Conservation (phyloP, 2,329 filamentous ascomycete genomes). For the Elsinoe fawcettii region DNA sequence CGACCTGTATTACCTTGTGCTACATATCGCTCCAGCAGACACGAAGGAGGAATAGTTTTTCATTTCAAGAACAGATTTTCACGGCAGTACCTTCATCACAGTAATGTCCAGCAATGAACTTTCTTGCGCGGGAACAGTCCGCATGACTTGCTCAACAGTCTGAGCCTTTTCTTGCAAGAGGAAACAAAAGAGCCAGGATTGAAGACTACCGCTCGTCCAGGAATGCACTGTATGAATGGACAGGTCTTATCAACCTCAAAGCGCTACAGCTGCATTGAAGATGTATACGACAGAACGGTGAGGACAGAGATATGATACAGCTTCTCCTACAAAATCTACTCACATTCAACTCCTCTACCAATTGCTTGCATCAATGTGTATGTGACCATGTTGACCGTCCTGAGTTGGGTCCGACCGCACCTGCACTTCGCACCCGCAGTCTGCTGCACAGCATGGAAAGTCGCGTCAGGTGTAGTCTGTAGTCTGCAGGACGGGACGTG, state of each 20-base stretch:
- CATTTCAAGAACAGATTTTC: background rate
- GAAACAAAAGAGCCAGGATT: background rate
- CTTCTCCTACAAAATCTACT: slow-evolving; percentile 1
- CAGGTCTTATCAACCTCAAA: background rate
- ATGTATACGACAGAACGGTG: slow-evolving; percentile 9
- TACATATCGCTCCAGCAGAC: slow-evolving; percentile 2
- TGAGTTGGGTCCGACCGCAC: background rate
- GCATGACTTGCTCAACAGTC: background rate
- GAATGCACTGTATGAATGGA: background rate
- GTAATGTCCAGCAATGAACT: slow-evolving; percentile 4
- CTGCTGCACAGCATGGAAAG: background rate
- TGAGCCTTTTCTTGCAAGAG: background rate
- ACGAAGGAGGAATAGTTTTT: background rate
- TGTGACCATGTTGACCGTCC: too few species aligned
- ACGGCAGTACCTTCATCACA: slow-evolving; percentile 3
- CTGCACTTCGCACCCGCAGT: background rate
- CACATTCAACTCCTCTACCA: background rate
- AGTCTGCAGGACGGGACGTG: background rate
- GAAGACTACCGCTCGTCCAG: background rate
- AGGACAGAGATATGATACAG: slow-evolving; percentile 2
- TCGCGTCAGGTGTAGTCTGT: background rate
- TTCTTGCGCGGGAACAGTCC: slow-evolving; percentile 10
- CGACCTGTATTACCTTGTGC: slow-evolving; percentile 16
- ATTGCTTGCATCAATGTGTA: background rate
- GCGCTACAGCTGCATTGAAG: background rate